A percentile compares a stretch with the other conserved stretches of the same genome.
These are phyloP conservation scores for Furculomyces boomerangus DNA, from an alignment of 371 early-diverging fungal species.

Conservation along the genomic window DNA sequence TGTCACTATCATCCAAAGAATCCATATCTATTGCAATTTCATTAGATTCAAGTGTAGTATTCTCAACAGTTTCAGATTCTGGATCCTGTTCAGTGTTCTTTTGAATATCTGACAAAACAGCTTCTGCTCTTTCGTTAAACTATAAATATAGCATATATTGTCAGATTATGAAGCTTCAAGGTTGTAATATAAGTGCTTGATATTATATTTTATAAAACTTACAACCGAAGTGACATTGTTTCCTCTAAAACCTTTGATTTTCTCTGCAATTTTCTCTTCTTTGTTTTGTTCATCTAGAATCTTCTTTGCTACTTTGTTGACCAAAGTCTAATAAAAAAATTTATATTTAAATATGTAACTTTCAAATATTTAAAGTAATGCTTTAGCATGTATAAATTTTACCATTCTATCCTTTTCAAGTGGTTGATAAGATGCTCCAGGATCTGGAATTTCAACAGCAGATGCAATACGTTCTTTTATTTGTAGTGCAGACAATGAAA, in stretches of 20 bases:
- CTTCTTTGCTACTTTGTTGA: conserved; percentile 25
- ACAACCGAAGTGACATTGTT: conserved; percentile 9
- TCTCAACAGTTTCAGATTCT: neutral
- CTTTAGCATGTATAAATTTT: conserved; percentile 5
- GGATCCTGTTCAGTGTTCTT: neutral
- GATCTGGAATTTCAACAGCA: conserved; percentile 54
- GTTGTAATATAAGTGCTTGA: neutral
- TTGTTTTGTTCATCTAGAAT: conserved; percentile 17
- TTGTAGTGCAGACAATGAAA: neutral
- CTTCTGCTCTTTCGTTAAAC: neutral
- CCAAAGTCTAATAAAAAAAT: conserved; percentile 25
- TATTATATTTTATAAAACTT: neutral
- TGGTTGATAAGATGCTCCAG: conserved; percentile 87
- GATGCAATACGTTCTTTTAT: conserved; percentile 16
- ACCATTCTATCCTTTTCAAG: conserved; percentile 56
- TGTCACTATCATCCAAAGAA: neutral
- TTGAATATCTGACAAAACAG: neutral
- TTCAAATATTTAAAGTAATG: conserved; percentile 11
- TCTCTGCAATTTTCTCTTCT: neutral
- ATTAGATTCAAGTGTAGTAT: neutral
- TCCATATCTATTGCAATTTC: neutral
- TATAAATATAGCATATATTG: neutral
- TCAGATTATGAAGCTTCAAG: neutral
- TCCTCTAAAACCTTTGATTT: neutral
- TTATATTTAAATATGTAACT: conserved; percentile 31